Evolutionary conservation across 1,139 yeast genomes (phyloP).

Genomic region (Chernovozyma aurita): DNA sequence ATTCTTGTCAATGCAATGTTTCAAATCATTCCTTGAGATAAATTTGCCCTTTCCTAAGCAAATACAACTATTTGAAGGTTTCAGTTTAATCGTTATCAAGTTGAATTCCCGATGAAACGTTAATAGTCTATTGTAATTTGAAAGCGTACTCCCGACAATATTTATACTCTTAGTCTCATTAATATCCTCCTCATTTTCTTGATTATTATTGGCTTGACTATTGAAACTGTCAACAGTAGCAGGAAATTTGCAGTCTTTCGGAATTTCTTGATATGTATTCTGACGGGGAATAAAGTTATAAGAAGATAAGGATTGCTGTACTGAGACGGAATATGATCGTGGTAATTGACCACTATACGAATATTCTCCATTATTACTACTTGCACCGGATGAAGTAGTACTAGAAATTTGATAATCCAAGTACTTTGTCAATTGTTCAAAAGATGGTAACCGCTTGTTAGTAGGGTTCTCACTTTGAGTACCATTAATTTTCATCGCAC

Average conservation of each 20-base stretch:
- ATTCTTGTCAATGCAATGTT: neutral
- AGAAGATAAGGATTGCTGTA: no score
- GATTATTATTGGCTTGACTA: no score
- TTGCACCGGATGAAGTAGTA: neutral
- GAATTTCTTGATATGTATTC: no score
- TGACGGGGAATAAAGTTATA: no score
- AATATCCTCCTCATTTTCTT: no score
- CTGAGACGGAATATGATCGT: neutral
- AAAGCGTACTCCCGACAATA: neutral
- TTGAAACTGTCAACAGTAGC: no score
- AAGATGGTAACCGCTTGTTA: slow-evolving; percentile 2
- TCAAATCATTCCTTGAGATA: neutral
- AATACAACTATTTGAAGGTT: neutral
- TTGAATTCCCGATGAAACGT: neutral
- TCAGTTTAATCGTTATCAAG: neutral
- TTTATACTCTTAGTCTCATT: no score
- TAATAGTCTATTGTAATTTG: no score
- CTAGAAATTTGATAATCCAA: neutral
- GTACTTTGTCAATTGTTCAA: slow-evolving; percentile 2
- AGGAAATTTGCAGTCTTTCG: no score
- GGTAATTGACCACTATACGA: neutral
- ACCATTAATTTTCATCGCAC: no score
- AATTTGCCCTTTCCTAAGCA: neutral
- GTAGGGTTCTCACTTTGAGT: neutral
- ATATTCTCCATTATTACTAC: neutral